These are phyloP conservation scores for Cercophora sp. DNA, from an alignment of 495 filamentous ascomycete species.

Conservation along the genomic window DNA sequence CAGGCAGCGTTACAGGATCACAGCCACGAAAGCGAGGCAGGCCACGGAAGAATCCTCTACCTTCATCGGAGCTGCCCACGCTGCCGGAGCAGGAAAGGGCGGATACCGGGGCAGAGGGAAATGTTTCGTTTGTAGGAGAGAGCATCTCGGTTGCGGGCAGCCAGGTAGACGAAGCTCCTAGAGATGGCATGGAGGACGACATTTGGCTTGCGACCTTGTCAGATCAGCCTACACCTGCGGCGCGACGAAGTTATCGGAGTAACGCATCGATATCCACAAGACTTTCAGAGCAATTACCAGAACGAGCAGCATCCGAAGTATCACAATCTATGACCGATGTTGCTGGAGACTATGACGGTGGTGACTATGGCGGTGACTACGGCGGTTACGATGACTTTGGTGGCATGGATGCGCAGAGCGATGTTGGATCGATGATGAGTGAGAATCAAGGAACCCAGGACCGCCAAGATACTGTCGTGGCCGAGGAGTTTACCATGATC, in stretches of 20 bases:
- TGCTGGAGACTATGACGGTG: constrained; percentile 11
- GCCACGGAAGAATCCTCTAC: constrained; percentile 22
- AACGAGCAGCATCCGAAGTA: neutral
- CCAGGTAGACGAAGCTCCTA: neutral
- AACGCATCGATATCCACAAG: neutral
- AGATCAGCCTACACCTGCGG: constrained; percentile 22
- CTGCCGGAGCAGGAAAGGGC: constrained; percentile 15
- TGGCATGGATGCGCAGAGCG: constrained; percentile 22
- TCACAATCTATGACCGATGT: neutral
- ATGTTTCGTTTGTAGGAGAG: constrained; percentile 13
- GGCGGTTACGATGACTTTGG: constrained; percentile 15
- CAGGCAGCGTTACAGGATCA: constrained; percentile 13
- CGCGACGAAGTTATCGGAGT: constrained; percentile 8
- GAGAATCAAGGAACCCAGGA: constrained; percentile 6
- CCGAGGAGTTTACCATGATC: constrained; percentile 51
- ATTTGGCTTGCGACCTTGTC: constrained; percentile 33
- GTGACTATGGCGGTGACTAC: constrained; percentile 14
- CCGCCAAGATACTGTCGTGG: constrained; percentile 38
- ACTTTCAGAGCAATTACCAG: neutral
- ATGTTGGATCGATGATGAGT: constrained; percentile 17
- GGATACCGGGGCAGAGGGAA: constrained; percentile 15
- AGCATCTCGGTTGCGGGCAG: constrained; percentile 5
- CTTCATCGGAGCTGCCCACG: constrained; percentile 17
- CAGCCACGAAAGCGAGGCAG: constrained; percentile 29
- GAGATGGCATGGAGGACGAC: constrained; percentile 24